A percentile compares a stretch with the other conserved stretches of the same genome.
phyloP scores from a whole-genome alignment of 176 grass and related monocot genomes.

The Echinochloa phyllopogon region DNA sequence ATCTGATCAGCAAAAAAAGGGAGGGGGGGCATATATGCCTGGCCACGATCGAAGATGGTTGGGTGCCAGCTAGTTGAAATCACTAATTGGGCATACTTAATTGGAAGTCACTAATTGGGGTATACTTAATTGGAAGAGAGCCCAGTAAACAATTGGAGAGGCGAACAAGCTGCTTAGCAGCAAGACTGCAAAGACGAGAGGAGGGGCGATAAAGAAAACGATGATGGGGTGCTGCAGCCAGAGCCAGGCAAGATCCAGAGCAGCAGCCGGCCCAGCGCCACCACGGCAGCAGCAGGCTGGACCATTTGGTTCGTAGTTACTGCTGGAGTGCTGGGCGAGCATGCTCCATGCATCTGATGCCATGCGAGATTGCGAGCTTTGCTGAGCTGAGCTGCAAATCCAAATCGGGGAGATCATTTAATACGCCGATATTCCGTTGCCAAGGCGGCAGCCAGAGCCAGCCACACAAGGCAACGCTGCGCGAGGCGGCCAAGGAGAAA shows the following conservation, averaged over 20 bases:
- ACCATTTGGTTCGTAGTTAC: not conserved
- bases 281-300: not conserved
- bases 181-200: not conserved
- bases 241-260: conserved; percentile 33
- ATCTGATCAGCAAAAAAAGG: not conserved
- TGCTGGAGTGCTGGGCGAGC: not conserved
- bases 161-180: too few relatives aligned
- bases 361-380: not conserved
- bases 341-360: not conserved
- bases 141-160: not conserved
- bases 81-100: conserved; percentile 3
- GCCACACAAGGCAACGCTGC: too few relatives aligned
- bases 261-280: not conserved
- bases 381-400: conserved; percentile 23
- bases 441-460: not conserved
- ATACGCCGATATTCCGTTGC: not conserved
- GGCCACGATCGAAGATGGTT: not conserved
- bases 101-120: not conserved
- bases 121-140: not conserved
- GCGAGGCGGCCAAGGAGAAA: not conserved
- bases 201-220: too few relatives aligned
- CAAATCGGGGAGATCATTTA: conserved; percentile 26
- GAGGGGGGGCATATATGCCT: not conserved
- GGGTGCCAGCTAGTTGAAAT: conserved; percentile 25
- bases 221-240: not conserved